Evolutionary conservation across 164 flowering plant species (phyloP).

Genomic region (Nymphaea thermarum): DNA sequence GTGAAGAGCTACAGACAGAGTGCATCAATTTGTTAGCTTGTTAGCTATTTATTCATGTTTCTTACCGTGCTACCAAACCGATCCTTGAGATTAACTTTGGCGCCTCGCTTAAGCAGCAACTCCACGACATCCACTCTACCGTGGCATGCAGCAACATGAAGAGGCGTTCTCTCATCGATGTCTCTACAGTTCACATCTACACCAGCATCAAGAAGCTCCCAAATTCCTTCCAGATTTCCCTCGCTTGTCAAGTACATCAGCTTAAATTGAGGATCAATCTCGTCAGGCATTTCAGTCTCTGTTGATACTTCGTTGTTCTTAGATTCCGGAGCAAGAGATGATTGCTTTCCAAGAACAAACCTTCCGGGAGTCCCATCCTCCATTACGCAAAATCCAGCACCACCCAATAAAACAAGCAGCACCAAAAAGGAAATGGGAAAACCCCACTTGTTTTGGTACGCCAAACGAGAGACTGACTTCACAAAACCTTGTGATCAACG

Average conservation of each 20-base stretch:
- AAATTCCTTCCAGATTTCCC: conserved; percentile 63
- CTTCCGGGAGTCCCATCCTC: conserved; percentile 13
- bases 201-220: conserved; percentile 56
- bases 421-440: background rate
- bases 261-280: conserved; percentile 35
- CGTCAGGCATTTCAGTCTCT: conserved; percentile 12
- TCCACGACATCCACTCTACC: conserved; percentile 49
- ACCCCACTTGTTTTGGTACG: background rate
- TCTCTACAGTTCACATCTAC: conserved; percentile 57
- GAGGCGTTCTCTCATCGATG: conserved; percentile 64
- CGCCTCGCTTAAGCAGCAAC: conserved; percentile 38
- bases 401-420: background rate
- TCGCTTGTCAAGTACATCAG: conserved; percentile 68
- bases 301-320: background rate
- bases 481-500: background rate
- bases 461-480: background rate
- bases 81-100: conserved; percentile 60
- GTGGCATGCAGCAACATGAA: conserved; percentile 84
- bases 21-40: too few species aligned
- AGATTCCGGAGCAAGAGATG: conserved; percentile 58
- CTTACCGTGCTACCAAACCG: conserved; percentile 94
- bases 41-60: background rate
- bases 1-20: too few species aligned
- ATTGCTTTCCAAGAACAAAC: conserved; percentile 41
- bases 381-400: conserved; percentile 5